Percentiles rank a stretch among this genome's conserved stretches.
phyloP scores from a whole-genome alignment of 129 eudicot species.

The carrot (Daucus carota) region DNA sequence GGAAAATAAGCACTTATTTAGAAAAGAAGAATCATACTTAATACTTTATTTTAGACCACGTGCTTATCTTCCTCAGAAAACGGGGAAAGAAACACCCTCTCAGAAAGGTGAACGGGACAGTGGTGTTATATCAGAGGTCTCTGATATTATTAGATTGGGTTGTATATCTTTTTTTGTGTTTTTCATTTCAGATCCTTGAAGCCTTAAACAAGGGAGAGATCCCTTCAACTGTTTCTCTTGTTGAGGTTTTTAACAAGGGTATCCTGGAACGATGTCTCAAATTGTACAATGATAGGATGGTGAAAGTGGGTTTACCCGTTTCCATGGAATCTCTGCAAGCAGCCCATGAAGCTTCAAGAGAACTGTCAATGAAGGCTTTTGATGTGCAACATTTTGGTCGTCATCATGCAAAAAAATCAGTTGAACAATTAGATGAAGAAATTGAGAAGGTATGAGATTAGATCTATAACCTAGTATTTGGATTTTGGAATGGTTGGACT shows the following conservation, averaged over 20 bases:
- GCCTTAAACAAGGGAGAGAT: constrained; percentile 98
- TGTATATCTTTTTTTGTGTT: neutral
- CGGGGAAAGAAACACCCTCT: no score
- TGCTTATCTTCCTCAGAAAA: no score
- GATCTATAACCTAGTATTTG: neutral
- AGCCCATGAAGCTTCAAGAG: constrained; percentile 56
- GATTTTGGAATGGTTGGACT: neutral
- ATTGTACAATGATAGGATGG: constrained; percentile 60
- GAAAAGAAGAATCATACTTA: no score
- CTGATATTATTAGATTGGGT: neutral
- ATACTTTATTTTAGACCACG: no score
- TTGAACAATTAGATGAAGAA: constrained; percentile 61
- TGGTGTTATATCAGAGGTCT: neutral
- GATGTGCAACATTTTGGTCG: constrained; percentile 95
- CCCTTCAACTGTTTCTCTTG: constrained; percentile 96
- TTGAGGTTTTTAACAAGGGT: constrained; percentile 90
- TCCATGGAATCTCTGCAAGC: constrained; percentile 36
- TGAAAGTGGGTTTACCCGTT: constrained; percentile 45
- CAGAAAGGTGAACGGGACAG: neutral
- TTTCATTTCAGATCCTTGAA: constrained; percentile 63
- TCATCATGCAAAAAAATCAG: constrained; percentile 86
- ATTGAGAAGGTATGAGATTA: constrained; percentile 53
- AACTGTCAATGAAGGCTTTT: constrained; percentile 52
- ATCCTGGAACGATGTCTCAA: constrained; percentile 72
- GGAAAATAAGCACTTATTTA: no score